phyloP scores from a whole-genome alignment of 306 rosid genomes.

The Phaseolus lunatus region DNA sequence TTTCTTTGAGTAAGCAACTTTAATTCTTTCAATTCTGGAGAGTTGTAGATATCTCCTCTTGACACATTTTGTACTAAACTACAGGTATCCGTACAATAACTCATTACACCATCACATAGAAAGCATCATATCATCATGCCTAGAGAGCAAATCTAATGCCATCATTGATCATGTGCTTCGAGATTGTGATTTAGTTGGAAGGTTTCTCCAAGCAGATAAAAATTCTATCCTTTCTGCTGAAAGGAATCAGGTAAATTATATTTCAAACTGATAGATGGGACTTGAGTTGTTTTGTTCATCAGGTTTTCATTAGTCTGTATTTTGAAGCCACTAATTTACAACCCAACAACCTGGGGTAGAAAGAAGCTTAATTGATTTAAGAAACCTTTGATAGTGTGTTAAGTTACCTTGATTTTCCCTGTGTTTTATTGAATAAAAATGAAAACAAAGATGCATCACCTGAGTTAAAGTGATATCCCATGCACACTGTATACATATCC shows the following conservation, averaged over 20 bases:
- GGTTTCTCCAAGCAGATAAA: slow-evolving; percentile 74
- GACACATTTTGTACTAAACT: slow-evolving; percentile 29
- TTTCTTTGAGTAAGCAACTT: slow-evolving; percentile 87
- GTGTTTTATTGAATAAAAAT: slow-evolving; percentile 2
- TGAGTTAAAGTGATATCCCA: slow-evolving; percentile 32
- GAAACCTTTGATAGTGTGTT: neutral
- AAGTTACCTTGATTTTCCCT: slow-evolving; percentile 36
- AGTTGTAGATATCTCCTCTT: slow-evolving; percentile 29
- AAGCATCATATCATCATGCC: slow-evolving; percentile 76
- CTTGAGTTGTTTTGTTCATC: neutral
- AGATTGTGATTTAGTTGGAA: slow-evolving; percentile 86
- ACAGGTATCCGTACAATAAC: slow-evolving; percentile 91
- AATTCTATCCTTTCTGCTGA: slow-evolving; percentile 69
- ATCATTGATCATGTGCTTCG: slow-evolving; percentile 81
- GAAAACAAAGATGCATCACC: slow-evolving; percentile 23
- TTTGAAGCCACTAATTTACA: slow-evolving; percentile 8
- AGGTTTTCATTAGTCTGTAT: neutral
- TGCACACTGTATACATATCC: neutral
- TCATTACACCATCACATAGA: slow-evolving; percentile 89
- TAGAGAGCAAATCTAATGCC: slow-evolving; percentile 83
- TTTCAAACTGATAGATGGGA: slow-evolving; percentile 36
- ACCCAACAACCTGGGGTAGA: slow-evolving; percentile 6
- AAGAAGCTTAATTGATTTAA: neutral
- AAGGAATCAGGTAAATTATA: slow-evolving; percentile 62
- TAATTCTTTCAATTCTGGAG: slow-evolving; percentile 3